Base-by-base conservation (phyloP, 2,329 filamentous ascomycete species). In the Aurifilum marmelostoma region DNA sequence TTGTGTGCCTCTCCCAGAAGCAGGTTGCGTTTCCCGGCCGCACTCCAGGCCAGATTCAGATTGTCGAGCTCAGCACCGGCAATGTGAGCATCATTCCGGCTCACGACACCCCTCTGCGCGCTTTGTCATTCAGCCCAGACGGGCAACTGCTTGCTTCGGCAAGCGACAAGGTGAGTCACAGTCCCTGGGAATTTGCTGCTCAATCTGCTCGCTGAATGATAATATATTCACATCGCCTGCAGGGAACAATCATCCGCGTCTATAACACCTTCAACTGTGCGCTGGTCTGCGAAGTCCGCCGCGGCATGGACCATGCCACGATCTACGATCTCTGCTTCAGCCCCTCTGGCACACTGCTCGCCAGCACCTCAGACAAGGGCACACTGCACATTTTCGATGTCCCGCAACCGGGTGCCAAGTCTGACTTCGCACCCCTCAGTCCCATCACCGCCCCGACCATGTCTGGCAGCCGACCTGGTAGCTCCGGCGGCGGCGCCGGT, bases 301-400 rank as follows among this genome's bases (percentile, higher is more conserved):
- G 96, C 43, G 96, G 96, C 56, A 91, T 97, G 62, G 96, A 99
- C 75, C 91, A 89, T 47, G 94, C 96, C 21, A 89, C 89, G 66
- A 92, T 98, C 73, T 97, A 92, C 80, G 95, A 92, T 1, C 84
- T 99, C 14, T 91, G 91, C 14, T 96, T 99, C 78, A 97, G 92
- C 27, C 94, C 94, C 0, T 90, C 90, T 0, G 92, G 91, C 65
- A 88, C 86, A 58, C 87, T 94, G 76, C 85, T 98, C 14, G 96
- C 96, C 34, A 95, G 94, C 71, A 98, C 95, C 0, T 97, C 94
- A 1, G 96, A 99, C 83, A 99, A 98, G 80, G 94, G 93, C 7
- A 99, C 94, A 0, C 84, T 99, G 14, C 96, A 99, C 79, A 87
- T 99, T 50, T 99, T 97, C 77, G 94, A 98, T 76, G 85, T 97